phyloP scores from a whole-genome alignment of 2,329 filamentous ascomycete species.

The Graphilbum fragrans region DNA sequence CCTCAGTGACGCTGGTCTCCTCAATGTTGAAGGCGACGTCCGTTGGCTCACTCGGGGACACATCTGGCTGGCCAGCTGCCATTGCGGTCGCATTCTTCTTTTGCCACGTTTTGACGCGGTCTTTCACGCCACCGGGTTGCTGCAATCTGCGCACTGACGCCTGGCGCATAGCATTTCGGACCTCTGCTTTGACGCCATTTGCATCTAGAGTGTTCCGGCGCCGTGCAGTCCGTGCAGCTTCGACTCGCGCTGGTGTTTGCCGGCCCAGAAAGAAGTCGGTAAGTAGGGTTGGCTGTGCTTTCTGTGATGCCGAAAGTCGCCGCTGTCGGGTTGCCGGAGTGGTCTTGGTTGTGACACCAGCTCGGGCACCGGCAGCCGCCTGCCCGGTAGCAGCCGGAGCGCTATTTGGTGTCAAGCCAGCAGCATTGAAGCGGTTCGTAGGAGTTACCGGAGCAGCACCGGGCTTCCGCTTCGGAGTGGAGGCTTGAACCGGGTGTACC shows the following conservation, averaged over 20 bases:
- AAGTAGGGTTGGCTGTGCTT: conserved; percentile 36
- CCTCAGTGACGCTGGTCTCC: conserved; percentile 47
- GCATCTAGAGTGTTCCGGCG: conserved; percentile 46
- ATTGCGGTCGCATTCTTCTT: conserved; percentile 60
- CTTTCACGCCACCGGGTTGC: conserved; percentile 56
- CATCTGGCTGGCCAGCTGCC: conserved; percentile 35
- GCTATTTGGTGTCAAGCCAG: conserved; percentile 26
- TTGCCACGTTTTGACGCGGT: conserved; percentile 78
- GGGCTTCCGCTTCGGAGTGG: conserved; percentile 10
- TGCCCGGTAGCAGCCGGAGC: conserved; percentile 23
- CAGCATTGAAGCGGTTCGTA: conserved; percentile 13
- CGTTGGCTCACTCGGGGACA: conserved; percentile 43
- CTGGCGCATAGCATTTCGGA: conserved; percentile 44
- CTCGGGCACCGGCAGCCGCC: conserved; percentile 10
- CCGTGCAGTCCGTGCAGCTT: conserved; percentile 29
- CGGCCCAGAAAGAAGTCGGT: conserved; percentile 46
- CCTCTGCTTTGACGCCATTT: conserved; percentile 38
- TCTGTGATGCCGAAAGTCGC: conserved; percentile 15
- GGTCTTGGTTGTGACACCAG: neutral
- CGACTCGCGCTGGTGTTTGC: conserved; percentile 41
- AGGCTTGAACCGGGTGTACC: too few relatives aligned
- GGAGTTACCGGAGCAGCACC: conserved; percentile 15
- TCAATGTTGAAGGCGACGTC: conserved; percentile 50
- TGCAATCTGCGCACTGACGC: conserved; percentile 45
- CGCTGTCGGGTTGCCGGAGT: neutral